Evolutionary conservation across 2,329 filamentous ascomycete species (phyloP), one percentile per base, ranked within the genome.

Genomic region (Colletotrichum magnum): DNA sequence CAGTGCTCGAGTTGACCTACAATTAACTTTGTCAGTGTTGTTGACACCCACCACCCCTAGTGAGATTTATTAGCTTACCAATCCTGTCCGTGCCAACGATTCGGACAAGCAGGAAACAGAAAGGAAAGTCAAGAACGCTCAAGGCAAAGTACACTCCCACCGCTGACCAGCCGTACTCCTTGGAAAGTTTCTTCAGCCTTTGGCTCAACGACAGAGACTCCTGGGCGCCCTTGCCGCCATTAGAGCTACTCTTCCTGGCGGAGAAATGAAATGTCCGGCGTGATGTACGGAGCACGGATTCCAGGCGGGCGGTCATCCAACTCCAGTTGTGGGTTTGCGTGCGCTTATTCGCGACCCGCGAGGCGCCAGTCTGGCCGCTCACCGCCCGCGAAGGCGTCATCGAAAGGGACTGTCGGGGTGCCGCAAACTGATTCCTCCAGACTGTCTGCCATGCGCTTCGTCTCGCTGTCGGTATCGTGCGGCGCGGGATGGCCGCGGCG

Each of bases 81-180:
- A 99, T 96, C 64, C 88, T 89, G 28, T 99, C 96, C 0, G 93
- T 93, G 16, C 96, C 96, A 2, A 97, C 87, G 60, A 90, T 84
- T 66, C 92, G 89, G 54, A 99, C 96, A 10, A 96, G 89, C 63
- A 97, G 82, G 83, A 97, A 99, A 82, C 95, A 98, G 78, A 98
- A 93, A 0, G 96, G 96, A 73, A 98, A 97, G 81, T 99, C 96
- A 59, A 97, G 83, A 45, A 93, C 92, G 50, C 93, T 95, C 63
- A 99, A 83, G 1, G 86, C 86, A 12, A 98, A 81, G 80, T 99
- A 99, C 15, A 99, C 93, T n/a, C 94, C 95, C 5, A 98, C 81
- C 1, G 95, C 95, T 4, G 93, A 88, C 94, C 95, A 98, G 48
- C 96, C 96, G 80, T 99, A 99, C 80, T 98, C 95, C 72, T 92